Conservation (phyloP, 2,329 filamentous ascomycete species). For the Aspergillus amoenus region DNA sequence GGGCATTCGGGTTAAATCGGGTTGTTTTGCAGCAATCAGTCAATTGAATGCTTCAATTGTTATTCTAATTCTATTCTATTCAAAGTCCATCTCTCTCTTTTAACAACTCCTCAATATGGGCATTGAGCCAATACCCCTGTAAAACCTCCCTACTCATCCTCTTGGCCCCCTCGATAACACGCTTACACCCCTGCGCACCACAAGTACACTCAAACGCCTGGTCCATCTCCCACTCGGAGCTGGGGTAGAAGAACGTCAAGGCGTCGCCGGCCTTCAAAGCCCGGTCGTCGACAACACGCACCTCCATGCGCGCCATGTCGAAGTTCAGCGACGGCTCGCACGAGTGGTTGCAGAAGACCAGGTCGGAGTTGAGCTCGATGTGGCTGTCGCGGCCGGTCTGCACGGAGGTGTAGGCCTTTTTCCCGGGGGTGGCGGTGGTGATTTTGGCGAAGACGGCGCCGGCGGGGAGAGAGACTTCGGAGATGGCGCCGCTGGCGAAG, state of each 20-base stretch:
- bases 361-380: constrained; percentile 57
- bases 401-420: constrained; percentile 53
- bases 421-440: constrained; percentile 45
- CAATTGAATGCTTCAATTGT: too few relatives aligned
- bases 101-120: constrained; percentile 38
- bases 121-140: constrained; percentile 44
- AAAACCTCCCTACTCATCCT: constrained; percentile 33
- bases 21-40: too few relatives aligned
- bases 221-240: constrained; percentile 52
- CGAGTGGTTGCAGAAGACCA: constrained; percentile 59
- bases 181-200: constrained; percentile 37
- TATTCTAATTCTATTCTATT: too few relatives aligned
- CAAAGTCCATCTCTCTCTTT: constrained; percentile 16
- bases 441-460: constrained; percentile 51
- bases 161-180: constrained; percentile 42
- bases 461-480: constrained; percentile 51
- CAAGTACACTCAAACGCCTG: constrained; percentile 48
- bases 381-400: constrained; percentile 51
- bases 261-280: constrained; percentile 33
- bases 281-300: constrained; percentile 34
- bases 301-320: constrained; percentile 48
- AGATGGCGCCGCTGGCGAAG: constrained; percentile 44
- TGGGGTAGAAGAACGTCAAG: constrained; percentile 52
- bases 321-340: constrained; percentile 55
- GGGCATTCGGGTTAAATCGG: too few relatives aligned